Evolutionary conservation across 106 monocot genomes (phyloP).

Genomic region (Dendrobium catenatum): DNA sequence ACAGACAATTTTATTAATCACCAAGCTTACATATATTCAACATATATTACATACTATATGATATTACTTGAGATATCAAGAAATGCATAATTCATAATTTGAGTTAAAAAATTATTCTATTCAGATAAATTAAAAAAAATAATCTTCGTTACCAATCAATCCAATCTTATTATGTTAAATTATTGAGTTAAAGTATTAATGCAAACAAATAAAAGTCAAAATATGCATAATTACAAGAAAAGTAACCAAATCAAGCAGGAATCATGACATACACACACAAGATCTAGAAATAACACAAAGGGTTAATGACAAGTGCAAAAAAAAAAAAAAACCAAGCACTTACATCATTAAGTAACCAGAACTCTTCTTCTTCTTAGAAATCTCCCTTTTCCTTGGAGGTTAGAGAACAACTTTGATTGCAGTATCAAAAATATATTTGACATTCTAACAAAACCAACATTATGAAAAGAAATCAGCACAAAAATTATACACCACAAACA

Average conservation of each 20-base stretch:
- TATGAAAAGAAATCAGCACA: background rate
- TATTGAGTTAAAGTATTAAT: background rate
- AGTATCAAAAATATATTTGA: constrained; percentile 89
- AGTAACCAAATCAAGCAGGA: background rate
- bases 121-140: no score
- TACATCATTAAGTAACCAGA: constrained; percentile 59
- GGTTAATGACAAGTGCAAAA: no score
- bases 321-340: constrained; percentile 7
- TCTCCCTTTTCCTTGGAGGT: constrained; percentile 75
- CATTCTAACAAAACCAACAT: constrained; percentile 32
- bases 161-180: background rate
- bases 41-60: background rate
- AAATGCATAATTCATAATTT: no score
- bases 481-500: background rate
- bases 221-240: background rate
- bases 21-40: background rate
- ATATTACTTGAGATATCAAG: no score
- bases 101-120: no score
- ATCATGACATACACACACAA: background rate
- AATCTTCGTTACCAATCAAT: background rate
- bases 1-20: no score
- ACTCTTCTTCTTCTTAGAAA: constrained; percentile 45
- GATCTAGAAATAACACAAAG: background rate
- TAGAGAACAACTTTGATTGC: constrained; percentile 88
- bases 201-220: background rate